phyloP scores from a whole-genome alignment of 2,329 filamentous ascomycete genomes.

The Aspergillus neoniger region DNA sequence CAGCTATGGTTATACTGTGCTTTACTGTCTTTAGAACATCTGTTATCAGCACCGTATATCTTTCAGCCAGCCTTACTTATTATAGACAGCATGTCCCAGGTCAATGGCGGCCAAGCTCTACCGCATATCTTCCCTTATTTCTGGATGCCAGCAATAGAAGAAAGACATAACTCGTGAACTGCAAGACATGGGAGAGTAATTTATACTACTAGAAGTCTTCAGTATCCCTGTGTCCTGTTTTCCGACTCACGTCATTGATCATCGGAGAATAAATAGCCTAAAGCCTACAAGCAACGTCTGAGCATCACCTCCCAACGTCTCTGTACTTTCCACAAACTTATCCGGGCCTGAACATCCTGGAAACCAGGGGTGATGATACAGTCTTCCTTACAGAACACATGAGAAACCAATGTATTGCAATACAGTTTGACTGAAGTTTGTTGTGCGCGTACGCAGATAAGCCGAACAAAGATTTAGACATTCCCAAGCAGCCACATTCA shows the following conservation, averaged over 20 bases:
- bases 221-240: background rate
- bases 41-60: background rate
- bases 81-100: background rate
- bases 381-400: background rate
- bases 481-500: background rate
- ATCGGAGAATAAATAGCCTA: background rate
- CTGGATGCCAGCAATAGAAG: background rate
- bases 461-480: background rate
- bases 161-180: background rate
- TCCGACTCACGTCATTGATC: background rate
- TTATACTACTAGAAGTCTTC: background rate
- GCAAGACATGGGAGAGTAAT: background rate
- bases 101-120: background rate
- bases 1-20: background rate
- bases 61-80: background rate
- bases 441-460: background rate
- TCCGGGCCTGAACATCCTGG: too few species aligned
- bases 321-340: too few species aligned
- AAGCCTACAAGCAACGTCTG: background rate
- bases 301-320: background rate
- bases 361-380: background rate
- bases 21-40: background rate
- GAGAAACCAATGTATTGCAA: background rate
- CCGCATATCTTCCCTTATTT: background rate
- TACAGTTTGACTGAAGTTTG: background rate